Base-by-base conservation (phyloP, 1,139 yeast species). In the Kluyveromyces sp. region DNA sequence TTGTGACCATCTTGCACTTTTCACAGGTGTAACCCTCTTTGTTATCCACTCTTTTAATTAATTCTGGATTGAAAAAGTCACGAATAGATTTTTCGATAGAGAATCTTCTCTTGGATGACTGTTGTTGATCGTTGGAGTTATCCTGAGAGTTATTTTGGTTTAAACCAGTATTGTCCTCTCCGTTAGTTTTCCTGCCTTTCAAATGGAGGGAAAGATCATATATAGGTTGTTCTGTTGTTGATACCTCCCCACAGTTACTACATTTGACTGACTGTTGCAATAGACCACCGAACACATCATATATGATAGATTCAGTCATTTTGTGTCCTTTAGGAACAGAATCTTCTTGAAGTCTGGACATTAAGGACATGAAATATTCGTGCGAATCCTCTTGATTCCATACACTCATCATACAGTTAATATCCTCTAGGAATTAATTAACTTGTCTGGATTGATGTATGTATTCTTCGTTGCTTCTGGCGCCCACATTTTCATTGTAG, bases 311-410 rank as follows among this genome's bases (percentile, higher is more conserved):
- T 53, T 83, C 75, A 56, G 87, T 85, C 60, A 89, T 72, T 61
- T 90, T 89, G 43, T 72, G 75, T 10, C 96, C 96, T 61, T 80
- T 83, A 32, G 97, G 97, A 1, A 94, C 89, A 5, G 88, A 77
- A 62, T 90, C 97, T 63, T 90, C 97, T 66, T 90, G 97, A 48
- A 90, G 69, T 47, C 96, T 70, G 7, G 94, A 81, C 74, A 90
- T 75, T 51, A 90, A 70, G 21, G 95, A 85, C 96, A 90, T 89
- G 63, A 82, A 87, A 66, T 90, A 92, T 66, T 92, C 99, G 65
- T 92, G 99, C 1, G 96, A 85, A 65, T 92, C 99, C 66, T 92
- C 97, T 65, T 92, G 98, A 65, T 88, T 90, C 96, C 96, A 89
- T 63, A 83, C 92, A 37, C 90, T 81, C 96, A 90, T 88, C 94